A percentile compares a stretch with the other conserved stretches of the same genome.
Conservation (phyloP, 1,284 basidiomycete genomes). For the Stereum hirsutum region DNA sequence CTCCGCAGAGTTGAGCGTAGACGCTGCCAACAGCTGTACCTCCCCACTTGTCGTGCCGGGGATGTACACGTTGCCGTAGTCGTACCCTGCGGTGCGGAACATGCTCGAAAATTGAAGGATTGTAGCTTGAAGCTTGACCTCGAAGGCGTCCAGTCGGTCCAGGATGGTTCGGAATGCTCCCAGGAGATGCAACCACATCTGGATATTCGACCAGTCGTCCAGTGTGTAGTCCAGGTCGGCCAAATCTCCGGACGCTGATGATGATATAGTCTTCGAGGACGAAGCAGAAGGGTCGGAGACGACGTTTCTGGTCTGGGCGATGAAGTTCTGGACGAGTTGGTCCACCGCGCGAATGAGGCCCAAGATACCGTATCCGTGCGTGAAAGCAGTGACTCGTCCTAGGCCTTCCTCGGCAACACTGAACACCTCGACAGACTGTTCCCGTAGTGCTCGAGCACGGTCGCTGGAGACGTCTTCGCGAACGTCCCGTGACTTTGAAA, state of each 20-base stretch:
- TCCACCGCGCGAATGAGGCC: slow-evolving; percentile 73
- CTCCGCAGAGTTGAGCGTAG: slow-evolving; percentile 72
- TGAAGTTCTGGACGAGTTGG: slow-evolving; percentile 56
- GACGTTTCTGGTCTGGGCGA: slow-evolving; percentile 52
- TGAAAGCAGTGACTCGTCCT: slow-evolving; percentile 67
- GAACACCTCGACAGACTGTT: slow-evolving; percentile 66
- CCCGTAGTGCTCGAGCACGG: slow-evolving; percentile 58
- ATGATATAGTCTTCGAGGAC: slow-evolving; percentile 17
- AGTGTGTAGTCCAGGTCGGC: slow-evolving; percentile 79
- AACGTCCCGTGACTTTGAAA: slow-evolving; percentile 28
- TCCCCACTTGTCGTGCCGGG: slow-evolving; percentile 63
- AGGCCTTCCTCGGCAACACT: slow-evolving; percentile 74
- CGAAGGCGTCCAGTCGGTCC: slow-evolving; percentile 61
- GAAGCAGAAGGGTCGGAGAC: slow-evolving; percentile 32
- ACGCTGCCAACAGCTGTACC: slow-evolving; percentile 69
- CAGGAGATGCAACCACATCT: slow-evolving; percentile 74
- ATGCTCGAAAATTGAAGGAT: slow-evolving; percentile 50
- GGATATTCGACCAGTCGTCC: slow-evolving; percentile 83
- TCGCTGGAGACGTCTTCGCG: slow-evolving; percentile 26
- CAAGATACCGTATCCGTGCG: slow-evolving; percentile 76
- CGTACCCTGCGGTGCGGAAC: slow-evolving; percentile 45
- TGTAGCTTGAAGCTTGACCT: slow-evolving; percentile 51
- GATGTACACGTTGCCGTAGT: slow-evolving; percentile 44
- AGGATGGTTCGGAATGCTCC: slow-evolving; percentile 65
- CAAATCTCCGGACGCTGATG: slow-evolving; percentile 37